A percentile compares a stretch with the other conserved stretches of the same genome.
These are phyloP conservation scores for Nannochloropsis gaditana DNA, from an alignment of 108 stramenopile species.

Conservation along the genomic window DNA sequence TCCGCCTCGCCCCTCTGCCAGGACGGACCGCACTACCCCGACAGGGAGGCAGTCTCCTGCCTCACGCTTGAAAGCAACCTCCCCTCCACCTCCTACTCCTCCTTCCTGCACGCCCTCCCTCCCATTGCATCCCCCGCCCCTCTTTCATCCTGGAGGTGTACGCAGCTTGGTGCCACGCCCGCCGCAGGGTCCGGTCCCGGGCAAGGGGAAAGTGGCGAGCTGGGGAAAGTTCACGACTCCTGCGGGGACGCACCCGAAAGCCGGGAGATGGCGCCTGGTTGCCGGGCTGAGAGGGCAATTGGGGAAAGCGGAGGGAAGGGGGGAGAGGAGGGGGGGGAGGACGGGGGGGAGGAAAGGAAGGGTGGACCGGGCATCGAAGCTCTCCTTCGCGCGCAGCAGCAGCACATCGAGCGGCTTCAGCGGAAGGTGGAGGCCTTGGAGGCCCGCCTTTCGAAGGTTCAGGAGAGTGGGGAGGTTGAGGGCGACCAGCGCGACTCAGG, in stretches of 20 bases:
- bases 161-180: too few relatives aligned
- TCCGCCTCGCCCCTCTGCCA: background rate
- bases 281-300: too few relatives aligned
- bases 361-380: background rate
- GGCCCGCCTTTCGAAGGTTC: background rate
- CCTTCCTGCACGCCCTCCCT: background rate
- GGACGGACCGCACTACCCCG: background rate
- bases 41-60: background rate
- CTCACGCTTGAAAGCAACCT: background rate
- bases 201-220: too few relatives aligned
- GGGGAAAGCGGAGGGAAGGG: background rate
- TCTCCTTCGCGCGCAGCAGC: background rate
- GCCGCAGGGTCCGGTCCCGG: too few relatives aligned
- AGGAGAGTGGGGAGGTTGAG: too few relatives aligned
- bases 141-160: too few relatives aligned
- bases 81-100: background rate
- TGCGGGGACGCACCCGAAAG: too few relatives aligned
- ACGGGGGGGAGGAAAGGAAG: background rate
- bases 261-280: too few relatives aligned
- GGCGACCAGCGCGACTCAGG: too few relatives aligned
- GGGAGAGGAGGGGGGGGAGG: background rate
- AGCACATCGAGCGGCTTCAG: background rate
- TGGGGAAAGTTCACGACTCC: too few relatives aligned
- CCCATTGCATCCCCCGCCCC: background rate
- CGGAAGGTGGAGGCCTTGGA: background rate